Base-by-base conservation (phyloP, 306 rosid species). In the Alnus glutinosa region DNA sequence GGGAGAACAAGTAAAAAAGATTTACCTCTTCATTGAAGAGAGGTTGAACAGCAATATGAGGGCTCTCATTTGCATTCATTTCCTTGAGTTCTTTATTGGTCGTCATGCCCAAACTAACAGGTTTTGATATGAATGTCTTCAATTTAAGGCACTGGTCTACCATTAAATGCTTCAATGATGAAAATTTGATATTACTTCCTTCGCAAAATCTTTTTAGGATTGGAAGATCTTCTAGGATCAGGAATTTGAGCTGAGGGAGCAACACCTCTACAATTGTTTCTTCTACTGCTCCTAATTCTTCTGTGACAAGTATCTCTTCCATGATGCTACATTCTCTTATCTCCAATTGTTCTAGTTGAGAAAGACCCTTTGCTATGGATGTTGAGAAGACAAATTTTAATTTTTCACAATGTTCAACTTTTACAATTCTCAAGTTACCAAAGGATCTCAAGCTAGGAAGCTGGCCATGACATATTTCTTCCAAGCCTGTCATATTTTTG, bases 231-330 rank as follows among this genome's bases (percentile, higher is more conserved):
- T 9, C 0, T 23, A 58, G 4, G 6, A 7, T 0, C 12, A 80
- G 2, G 28, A 0, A 3, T 42, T 73, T 5, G 1, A 79, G 47
- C 5, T 47, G 12, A 1, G 10, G 5, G 73, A 79, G 39, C 9
- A 42, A 9, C 2, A n/a, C 11, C 14, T 1, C 3, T 2, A 1
- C 1, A 0, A 1, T 2, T 0, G 2, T 2, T 48, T 48, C 71
- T 0, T 5, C 6, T 48, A 19, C 55, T 7, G 11, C 51, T 58
- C 47, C 3, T 0, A 2, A 47, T 0, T 42, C 73, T 10, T 63
- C 18, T 18, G 13, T 46, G 7, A 69, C 12, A 7, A 85, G 11
- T 9, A 58, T 28, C 34, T 58, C 64, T 58, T 58, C 64, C 34
- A 58, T 19, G 6, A 2, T 5, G 14, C 2, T 2, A 58, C 64